Evolutionary conservation across 257 asterid genomes (phyloP).

Genomic region (Cordia subcordata): DNA sequence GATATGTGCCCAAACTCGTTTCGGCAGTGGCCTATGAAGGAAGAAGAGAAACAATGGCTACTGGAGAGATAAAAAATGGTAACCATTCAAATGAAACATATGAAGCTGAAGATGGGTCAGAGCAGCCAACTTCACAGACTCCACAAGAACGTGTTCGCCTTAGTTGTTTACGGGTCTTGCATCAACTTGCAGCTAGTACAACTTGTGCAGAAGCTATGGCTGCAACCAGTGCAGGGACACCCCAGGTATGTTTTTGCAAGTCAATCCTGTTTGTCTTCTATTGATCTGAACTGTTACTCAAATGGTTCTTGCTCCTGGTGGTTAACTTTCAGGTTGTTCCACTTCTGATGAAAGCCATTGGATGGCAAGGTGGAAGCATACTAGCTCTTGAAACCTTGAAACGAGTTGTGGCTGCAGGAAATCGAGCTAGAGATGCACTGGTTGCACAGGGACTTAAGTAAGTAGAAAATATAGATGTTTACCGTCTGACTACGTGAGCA

Average conservation of each 20-base stretch:
- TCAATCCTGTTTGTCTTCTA: background rate
- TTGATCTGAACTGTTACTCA: background rate
- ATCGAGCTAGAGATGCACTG: slow-evolving; percentile 95
- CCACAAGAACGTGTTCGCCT: slow-evolving; percentile 93
- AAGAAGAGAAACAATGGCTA: slow-evolving; percentile 89
- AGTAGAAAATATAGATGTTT: slow-evolving; percentile 21
- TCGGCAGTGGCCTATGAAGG: slow-evolving; percentile 95
- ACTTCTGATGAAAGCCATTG: slow-evolving; percentile 95
- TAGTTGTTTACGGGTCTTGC: slow-evolving; percentile 94
- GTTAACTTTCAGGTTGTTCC: slow-evolving; percentile 82
- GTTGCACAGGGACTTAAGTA: slow-evolving; percentile 99
- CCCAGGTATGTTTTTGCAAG: slow-evolving; percentile 53
- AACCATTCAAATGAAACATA: slow-evolving; percentile 25
- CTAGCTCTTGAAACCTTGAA: slow-evolving; percentile 97
- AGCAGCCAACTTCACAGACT: slow-evolving; percentile 56
- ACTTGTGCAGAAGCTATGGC: slow-evolving; percentile 99
- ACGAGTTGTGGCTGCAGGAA: slow-evolving; percentile 95
- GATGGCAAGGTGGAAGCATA: slow-evolving; percentile 99
- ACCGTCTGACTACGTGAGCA: background rate
- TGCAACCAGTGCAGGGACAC: slow-evolving; percentile 95
- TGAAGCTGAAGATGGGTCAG: slow-evolving; percentile 57
- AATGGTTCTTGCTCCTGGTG: background rate
- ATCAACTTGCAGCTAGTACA: slow-evolving; percentile 98
- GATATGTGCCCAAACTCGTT: slow-evolving; percentile 93
- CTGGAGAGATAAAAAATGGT: slow-evolving; percentile 34